Evolutionary conservation across 2,329 filamentous ascomycete genomes (phyloP).

Genomic region (Coniochaeta sp.): DNA sequence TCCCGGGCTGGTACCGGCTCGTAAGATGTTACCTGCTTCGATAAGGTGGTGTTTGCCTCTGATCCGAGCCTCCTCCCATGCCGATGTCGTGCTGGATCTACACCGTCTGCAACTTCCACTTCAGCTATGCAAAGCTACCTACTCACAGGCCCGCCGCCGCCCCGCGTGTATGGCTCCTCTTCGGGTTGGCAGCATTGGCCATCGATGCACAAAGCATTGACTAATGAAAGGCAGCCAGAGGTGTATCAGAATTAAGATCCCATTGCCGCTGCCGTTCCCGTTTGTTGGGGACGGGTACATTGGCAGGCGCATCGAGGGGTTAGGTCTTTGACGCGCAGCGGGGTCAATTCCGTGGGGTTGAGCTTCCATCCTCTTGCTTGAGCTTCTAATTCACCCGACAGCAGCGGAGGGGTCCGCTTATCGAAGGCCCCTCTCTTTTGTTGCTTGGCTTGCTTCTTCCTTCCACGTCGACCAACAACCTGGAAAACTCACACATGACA

Average conservation of each 20-base stretch:
- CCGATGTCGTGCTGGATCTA: neutral
- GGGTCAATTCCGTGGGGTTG: neutral
- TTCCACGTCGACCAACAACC: neutral
- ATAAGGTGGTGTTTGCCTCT: neutral
- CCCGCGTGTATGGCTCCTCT: neutral
- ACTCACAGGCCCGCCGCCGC: no score
- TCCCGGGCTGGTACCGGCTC: neutral
- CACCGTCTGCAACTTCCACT: no score
- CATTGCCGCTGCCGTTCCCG: neutral
- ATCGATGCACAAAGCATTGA: neutral
- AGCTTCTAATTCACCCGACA: neutral
- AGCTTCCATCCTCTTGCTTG: neutral
- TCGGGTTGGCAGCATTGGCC: neutral
- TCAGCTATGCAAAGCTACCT: neutral
- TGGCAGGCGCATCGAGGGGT: neutral
- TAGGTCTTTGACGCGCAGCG: constrained; percentile 1
- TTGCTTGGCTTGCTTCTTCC: no score
- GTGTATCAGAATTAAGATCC: neutral
- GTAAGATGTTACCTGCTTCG: neutral
- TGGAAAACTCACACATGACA: neutral
- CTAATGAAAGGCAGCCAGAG: neutral
- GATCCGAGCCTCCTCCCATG: neutral
- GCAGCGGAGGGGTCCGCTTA: neutral
- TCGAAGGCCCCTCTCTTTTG: neutral
- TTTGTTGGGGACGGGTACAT: neutral